Conservation (phyloP, 805 yeast genomes). For the Sugiyamaella mastotermitis region DNA sequence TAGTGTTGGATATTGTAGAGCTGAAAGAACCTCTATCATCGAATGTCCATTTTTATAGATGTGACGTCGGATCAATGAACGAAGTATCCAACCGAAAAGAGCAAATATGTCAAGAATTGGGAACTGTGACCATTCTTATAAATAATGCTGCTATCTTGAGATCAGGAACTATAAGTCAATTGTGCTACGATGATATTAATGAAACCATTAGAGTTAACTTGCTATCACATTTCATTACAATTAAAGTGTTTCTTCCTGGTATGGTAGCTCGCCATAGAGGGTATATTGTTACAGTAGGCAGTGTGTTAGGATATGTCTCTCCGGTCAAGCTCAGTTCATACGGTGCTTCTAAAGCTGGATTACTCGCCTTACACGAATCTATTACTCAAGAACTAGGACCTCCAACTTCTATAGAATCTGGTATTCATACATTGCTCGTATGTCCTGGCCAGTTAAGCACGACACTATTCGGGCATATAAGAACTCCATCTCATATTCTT, state of each 20-base stretch:
- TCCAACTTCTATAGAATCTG: slow-evolving; percentile 29
- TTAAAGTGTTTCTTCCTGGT: slow-evolving; percentile 63
- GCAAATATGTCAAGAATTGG: slow-evolving; percentile 42
- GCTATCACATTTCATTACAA: slow-evolving; percentile 61
- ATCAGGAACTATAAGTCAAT: slow-evolving; percentile 45
- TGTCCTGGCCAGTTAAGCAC: slow-evolving; percentile 88
- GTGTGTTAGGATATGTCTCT: slow-evolving; percentile 77
- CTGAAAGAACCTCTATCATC: slow-evolving; percentile 28
- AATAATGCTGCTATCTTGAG: slow-evolving; percentile 82
- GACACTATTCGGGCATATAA: slow-evolving; percentile 62
- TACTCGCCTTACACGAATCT: slow-evolving; percentile 79
- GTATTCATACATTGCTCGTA: slow-evolving; percentile 58
- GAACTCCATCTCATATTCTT: slow-evolving; percentile 63
- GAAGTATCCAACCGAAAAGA: slow-evolving; percentile 39
- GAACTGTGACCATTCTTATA: slow-evolving; percentile 60
- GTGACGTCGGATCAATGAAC: slow-evolving; percentile 60
- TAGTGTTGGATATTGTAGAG: slow-evolving; percentile 57
- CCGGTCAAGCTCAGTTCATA: slow-evolving; percentile 76
- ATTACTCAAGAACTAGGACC: slow-evolving; percentile 63
- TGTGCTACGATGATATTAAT: slow-evolving; percentile 54
- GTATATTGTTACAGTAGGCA: slow-evolving; percentile 72
- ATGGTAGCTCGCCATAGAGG: slow-evolving; percentile 64
- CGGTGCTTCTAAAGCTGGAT: slow-evolving; percentile 87
- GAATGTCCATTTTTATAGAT: slow-evolving; percentile 49
- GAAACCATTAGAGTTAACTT: slow-evolving; percentile 61